These are phyloP conservation scores for Podospora didyma DNA, from an alignment of 495 filamentous ascomycete genomes.

Conservation along the genomic window DNA sequence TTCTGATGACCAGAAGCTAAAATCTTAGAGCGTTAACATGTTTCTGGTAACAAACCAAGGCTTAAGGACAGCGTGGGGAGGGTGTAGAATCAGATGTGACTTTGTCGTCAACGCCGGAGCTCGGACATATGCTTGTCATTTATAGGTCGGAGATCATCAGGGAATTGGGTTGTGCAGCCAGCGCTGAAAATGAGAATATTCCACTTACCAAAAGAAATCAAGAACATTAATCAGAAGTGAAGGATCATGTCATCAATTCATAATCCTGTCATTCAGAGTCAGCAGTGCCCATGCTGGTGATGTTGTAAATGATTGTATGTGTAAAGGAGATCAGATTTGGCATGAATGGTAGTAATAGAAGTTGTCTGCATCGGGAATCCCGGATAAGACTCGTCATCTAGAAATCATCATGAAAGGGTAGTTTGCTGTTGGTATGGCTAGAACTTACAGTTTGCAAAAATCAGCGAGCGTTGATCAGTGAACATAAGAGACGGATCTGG, in stretches of 20 bases:
- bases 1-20: not conserved
- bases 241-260: not conserved
- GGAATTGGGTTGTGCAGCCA: not conserved
- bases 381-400: conserved; percentile 90
- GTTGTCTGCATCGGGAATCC: conserved; percentile 74
- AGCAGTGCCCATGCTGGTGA: not conserved
- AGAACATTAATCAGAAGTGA: not conserved
- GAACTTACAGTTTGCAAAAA: conserved; percentile 8
- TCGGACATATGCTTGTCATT: conserved; percentile 90
- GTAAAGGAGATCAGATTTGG: conserved; percentile 50
- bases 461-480: not conserved
- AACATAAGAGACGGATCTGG: not conserved
- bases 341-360: conserved; percentile 76
- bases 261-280: conserved; percentile 14
- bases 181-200: not conserved
- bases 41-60: not conserved
- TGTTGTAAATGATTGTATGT: conserved; percentile 2
- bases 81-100: conserved; percentile 40
- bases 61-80: conserved; percentile 12
- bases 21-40: conserved; percentile 21
- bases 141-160: conserved; percentile 62
- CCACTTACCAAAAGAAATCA: not conserved
- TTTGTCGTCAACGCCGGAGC: conserved; percentile 62
- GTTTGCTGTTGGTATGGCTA: not conserved
- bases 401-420: conserved; percentile 57